A percentile compares a stretch with the other conserved stretches of the same genome.
phyloP scores from a whole-genome alignment of 371 early-diverging fungal species.

The Haplosporangium sp. region DNA sequence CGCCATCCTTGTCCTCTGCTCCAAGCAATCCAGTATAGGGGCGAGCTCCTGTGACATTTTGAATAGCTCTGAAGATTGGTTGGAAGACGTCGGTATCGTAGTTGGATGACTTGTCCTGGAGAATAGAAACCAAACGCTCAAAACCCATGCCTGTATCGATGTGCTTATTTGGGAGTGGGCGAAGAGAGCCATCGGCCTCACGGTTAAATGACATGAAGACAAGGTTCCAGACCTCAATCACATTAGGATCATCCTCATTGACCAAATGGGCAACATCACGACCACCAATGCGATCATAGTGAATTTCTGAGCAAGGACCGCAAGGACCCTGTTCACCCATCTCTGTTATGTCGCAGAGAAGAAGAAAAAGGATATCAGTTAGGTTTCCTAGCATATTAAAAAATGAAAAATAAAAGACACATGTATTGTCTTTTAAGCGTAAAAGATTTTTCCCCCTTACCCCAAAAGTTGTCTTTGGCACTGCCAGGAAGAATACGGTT shows the following conservation, averaged over 20 bases:
- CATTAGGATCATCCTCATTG: slow-evolving; percentile 99
- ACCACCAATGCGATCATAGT: slow-evolving; percentile 98
- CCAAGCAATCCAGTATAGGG: slow-evolving; percentile 91
- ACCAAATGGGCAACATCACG: slow-evolving; percentile 96
- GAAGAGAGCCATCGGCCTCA: slow-evolving; percentile 92
- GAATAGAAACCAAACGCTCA: slow-evolving; percentile 97
- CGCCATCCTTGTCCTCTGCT: slow-evolving; percentile 90
- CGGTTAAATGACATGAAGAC: slow-evolving; percentile 99
- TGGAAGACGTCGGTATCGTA: slow-evolving; percentile 98
- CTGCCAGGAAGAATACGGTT: slow-evolving; percentile 91
- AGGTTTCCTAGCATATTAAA: too few relatives aligned
- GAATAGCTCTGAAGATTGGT: slow-evolving; percentile 89
- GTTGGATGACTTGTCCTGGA: slow-evolving; percentile 98
- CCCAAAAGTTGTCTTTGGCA: slow-evolving; percentile 99
- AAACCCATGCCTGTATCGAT: slow-evolving; percentile 99
- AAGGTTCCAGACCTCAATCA: slow-evolving; percentile 99
- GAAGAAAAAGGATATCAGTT: neutral
- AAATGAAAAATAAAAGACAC: too few relatives aligned
- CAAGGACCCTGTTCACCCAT: slow-evolving; percentile 99
- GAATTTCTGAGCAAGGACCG: slow-evolving; percentile 99
- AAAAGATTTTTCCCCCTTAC: slow-evolving; percentile 53
- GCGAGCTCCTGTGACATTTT: slow-evolving; percentile 88
- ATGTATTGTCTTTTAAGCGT: too few relatives aligned
- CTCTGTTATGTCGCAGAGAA: slow-evolving; percentile 62
- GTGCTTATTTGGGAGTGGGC: slow-evolving; percentile 95